Evolutionary conservation across 805 yeast genomes (phyloP).

Genomic region (Saccharomycopsis amapae): DNA sequence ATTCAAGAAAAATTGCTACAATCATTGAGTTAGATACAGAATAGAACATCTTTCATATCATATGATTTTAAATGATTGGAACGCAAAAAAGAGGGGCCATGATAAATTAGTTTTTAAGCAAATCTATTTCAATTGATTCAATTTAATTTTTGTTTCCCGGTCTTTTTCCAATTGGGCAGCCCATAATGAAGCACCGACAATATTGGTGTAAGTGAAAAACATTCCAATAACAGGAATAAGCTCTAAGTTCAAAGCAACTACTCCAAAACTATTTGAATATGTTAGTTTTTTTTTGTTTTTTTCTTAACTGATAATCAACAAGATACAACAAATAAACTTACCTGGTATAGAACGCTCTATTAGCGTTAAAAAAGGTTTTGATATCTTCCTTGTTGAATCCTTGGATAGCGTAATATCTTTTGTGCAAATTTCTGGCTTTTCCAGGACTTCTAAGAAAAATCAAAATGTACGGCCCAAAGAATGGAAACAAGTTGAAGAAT

Average conservation of each 20-base stretch:
- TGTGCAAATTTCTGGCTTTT: constrained; percentile 19
- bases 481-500: constrained; percentile 19
- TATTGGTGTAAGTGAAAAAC: constrained; percentile 21
- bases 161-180: constrained; percentile 18
- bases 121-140: constrained; percentile 1
- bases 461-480: constrained; percentile 21
- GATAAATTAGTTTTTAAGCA: neutral
- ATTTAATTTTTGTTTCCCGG: constrained; percentile 7
- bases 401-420: constrained; percentile 14
- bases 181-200: constrained; percentile 22
- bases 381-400: constrained; percentile 9
- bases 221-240: constrained; percentile 20
- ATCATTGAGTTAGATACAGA: no score
- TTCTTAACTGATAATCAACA: neutral
- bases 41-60: no score
- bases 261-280: constrained; percentile 15
- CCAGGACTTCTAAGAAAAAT: constrained; percentile 21
- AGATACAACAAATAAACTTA: neutral
- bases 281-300: no score
- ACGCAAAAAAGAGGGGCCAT: neutral
- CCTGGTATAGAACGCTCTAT: constrained; percentile 17
- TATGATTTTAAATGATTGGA: neutral
- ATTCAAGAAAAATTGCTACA: neutral
- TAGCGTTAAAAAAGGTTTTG: constrained; percentile 16
- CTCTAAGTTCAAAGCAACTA: constrained; percentile 21